Conservation (phyloP, 23 red algal genomes). For the Gracilaria gracilis region DNA sequence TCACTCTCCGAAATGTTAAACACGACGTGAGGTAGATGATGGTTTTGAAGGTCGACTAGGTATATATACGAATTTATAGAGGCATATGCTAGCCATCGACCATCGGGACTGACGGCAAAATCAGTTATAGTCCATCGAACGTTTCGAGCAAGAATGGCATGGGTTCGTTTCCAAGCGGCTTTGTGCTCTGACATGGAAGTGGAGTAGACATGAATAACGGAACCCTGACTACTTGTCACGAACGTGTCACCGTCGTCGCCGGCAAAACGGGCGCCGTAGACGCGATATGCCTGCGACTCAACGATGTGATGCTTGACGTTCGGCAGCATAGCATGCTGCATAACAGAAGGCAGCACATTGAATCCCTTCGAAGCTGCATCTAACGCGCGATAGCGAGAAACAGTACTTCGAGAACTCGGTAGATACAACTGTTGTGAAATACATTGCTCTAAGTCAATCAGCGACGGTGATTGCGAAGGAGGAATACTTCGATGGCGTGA, state of each 20-base stretch:
- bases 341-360: constrained; percentile 2
- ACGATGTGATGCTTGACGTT: constrained; percentile 27
- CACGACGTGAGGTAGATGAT: background rate
- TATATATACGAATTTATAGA: constrained; percentile 61
- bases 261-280: constrained; percentile 55
- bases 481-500: background rate
- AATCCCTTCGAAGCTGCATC: constrained; percentile 39
- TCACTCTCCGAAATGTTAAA: background rate
- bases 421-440: background rate
- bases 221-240: constrained; percentile 54
- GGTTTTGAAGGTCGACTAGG: constrained; percentile 49
- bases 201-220: constrained; percentile 57
- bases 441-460: constrained; percentile 7
- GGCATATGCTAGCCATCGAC: constrained; percentile 67
- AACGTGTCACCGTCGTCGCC: constrained; percentile 35
- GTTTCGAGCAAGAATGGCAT: constrained; percentile 26
- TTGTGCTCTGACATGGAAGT: constrained; percentile 51
- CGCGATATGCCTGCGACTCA: constrained; percentile 27
- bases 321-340: constrained; percentile 28
- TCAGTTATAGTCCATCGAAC: constrained; percentile 71
- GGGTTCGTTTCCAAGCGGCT: constrained; percentile 40
- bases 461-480: constrained; percentile 26
- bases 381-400: constrained; percentile 31
- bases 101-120: constrained; percentile 58
- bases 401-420: background rate